Evolutionary conservation across 1,284 basidiomycete species (phyloP), one percentile per base, ranked within the genome.

Genomic region (Ganoderma sp.): DNA sequence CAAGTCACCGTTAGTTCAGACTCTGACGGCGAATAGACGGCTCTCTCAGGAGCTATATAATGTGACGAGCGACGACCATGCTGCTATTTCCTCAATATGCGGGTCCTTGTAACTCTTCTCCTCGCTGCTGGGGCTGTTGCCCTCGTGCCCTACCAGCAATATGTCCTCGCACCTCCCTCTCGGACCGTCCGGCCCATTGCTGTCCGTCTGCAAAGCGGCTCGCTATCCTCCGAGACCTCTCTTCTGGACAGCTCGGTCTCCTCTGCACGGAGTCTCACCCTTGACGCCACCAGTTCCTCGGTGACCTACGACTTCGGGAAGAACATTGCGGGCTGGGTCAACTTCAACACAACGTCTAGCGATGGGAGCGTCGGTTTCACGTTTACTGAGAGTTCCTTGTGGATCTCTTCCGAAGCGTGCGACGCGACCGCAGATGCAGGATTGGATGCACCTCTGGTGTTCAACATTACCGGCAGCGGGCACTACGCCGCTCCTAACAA

Each of bases 241-340:
- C 65, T 72, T 7, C 65, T 72, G 1, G 63, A 37, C 9, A 8
- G 9, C 37, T 9, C 28, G 4, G 25, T 8, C 12, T 25, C 37
- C 14, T 17, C 50, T 6, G 61, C 64, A 3, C 12, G 39, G 9
- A 19, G 37, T 12, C 69, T 70, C 15, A 41, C 56, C 14, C 67
- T 70, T 6, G 25, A 34, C 4, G 58, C 37, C 0, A 68, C 59
- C 61, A 70, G 67, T 62, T 45, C 67, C 22, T 70, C 71, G 4
- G 69, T 69, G 37, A 70, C 71, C 41, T 72, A 72, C 39, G 71
- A 72, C 64, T 72, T 72, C 34, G 71, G 71, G 59, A 72, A 72
- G 58, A 72, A 70, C 58, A 67, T 72, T 54, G 69, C 63, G 2
- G 71, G 71, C 3, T 66, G 63, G 67, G 67, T 72, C 63, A 67